phyloP scores from a whole-genome alignment of 2,329 filamentous ascomycete species.

The Colletotrichum nymphaeae region DNA sequence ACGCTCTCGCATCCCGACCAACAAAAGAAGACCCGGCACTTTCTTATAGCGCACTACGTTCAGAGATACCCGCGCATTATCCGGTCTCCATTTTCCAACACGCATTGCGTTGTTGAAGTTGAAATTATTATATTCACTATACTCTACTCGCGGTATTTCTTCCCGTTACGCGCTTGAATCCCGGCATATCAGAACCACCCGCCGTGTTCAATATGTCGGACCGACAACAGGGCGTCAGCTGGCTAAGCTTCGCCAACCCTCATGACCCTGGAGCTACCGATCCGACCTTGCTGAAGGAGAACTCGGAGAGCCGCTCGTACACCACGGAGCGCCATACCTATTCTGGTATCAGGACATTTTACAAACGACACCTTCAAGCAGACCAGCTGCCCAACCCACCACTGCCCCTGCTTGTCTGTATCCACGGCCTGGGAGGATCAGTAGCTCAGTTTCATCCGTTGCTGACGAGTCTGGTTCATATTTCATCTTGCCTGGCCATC shows the following conservation, averaged over 20 bases:
- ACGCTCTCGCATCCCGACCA: neutral
- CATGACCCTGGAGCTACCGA: conserved; percentile 69
- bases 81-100: neutral
- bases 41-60: conserved; percentile 23
- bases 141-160: neutral
- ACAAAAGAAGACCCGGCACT: neutral
- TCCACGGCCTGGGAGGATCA: conserved; percentile 94
- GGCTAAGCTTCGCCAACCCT: conserved; percentile 21
- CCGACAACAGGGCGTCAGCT: conserved; percentile 20
- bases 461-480: conserved; percentile 82
- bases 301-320: conserved; percentile 78
- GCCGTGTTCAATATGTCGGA: conserved; percentile 26
- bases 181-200: neutral
- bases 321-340: conserved; percentile 79
- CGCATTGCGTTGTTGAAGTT: neutral
- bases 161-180: conserved; percentile 1
- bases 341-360: conserved; percentile 83
- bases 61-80: conserved; percentile 32
- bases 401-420: conserved; percentile 85
- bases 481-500: conserved; percentile 86
- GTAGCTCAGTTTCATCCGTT: conserved; percentile 88
- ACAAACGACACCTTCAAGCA: conserved; percentile 83
- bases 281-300: conserved; percentile 81
- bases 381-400: conserved; percentile 81
- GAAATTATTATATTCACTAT: neutral